Conservation (phyloP, 2,329 filamentous ascomycete genomes). For the Hysterium pulicare region DNA sequence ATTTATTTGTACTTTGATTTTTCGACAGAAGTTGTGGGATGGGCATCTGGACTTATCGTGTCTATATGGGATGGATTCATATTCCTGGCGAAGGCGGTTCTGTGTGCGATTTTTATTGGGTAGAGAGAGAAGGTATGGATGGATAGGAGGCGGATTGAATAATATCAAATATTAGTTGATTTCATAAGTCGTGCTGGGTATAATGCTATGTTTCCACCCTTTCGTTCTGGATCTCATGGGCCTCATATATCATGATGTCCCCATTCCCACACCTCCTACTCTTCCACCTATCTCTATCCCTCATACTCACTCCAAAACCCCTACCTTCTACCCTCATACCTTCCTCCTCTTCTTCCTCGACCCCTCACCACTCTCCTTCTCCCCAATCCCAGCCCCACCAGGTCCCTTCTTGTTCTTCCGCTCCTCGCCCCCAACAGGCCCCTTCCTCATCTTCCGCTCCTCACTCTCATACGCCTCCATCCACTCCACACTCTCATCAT, state of each 20-base stretch:
- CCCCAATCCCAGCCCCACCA: constrained; percentile 17
- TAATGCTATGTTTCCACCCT: neutral
- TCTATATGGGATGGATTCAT: neutral
- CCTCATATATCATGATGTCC: too few species aligned
- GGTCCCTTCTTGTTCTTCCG: neutral
- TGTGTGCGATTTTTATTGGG: too few species aligned
- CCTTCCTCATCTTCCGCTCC: constrained; percentile 2
- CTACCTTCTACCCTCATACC: neutral
- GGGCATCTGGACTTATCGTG: constrained; percentile 2
- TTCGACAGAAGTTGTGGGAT: too few species aligned
- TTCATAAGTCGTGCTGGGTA: neutral
- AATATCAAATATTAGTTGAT: too few species aligned
- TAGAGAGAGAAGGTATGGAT: too few species aligned
- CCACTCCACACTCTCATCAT: neutral
- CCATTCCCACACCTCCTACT: neutral
- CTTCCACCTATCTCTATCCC: neutral
- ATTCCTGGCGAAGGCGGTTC: too few species aligned
- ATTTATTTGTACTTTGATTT: neutral
- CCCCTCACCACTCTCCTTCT: constrained; percentile 1
- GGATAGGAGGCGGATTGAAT: too few species aligned
- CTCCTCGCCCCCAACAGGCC: constrained; percentile 2
- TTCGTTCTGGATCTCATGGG: neutral
- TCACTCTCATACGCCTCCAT: neutral
- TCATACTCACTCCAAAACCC: neutral
- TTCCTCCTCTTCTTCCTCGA: constrained; percentile 13